phyloP scores from a whole-genome alignment of 2,329 filamentous ascomycete genomes.

The Cladosporium sp. region DNA sequence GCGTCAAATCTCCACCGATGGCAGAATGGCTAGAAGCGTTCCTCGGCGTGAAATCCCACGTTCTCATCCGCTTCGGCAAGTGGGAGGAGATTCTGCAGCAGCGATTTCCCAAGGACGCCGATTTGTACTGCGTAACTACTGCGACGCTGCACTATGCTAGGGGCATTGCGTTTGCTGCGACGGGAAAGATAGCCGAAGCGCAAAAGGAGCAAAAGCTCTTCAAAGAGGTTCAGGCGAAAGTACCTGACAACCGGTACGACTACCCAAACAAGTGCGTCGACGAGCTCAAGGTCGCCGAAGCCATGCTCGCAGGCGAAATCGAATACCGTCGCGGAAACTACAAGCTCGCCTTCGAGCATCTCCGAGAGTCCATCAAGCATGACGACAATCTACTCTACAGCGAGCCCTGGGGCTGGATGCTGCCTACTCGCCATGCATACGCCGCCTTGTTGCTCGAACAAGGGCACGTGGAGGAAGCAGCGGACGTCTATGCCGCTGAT shows the following conservation, averaged over 20 bases:
- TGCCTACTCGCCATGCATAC: slow-evolving; percentile 67
- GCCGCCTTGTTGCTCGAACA: slow-evolving; percentile 69
- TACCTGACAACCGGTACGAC: slow-evolving; percentile 62
- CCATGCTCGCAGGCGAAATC: slow-evolving; percentile 73
- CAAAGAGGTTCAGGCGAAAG: slow-evolving; percentile 35
- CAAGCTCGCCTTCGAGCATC: slow-evolving; percentile 57
- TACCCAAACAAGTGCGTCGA: slow-evolving; percentile 68
- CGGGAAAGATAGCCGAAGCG: slow-evolving; percentile 56
- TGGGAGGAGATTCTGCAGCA: slow-evolving; percentile 67
- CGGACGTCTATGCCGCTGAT: slow-evolving; percentile 41
- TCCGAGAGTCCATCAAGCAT: slow-evolving; percentile 57
- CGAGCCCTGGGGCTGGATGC: slow-evolving; percentile 79
- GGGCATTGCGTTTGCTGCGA: slow-evolving; percentile 65
- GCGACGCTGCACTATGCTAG: slow-evolving; percentile 69
- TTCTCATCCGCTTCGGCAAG: slow-evolving; percentile 69
- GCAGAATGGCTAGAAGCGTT: slow-evolving; percentile 77
- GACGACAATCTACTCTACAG: slow-evolving; percentile 67
- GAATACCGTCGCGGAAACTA: slow-evolving; percentile 65
- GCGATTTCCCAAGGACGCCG: slow-evolving; percentile 56
- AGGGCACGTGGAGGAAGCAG: slow-evolving; percentile 44
- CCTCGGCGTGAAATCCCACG: slow-evolving; percentile 66
- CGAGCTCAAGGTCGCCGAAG: slow-evolving; percentile 59
- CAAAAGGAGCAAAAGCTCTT: slow-evolving; percentile 55
- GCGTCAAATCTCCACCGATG: slow-evolving; percentile 68
- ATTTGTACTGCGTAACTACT: slow-evolving; percentile 68